Conservation (phyloP, 2,329 filamentous ascomycete genomes). For the Fusarium oxysporum region DNA sequence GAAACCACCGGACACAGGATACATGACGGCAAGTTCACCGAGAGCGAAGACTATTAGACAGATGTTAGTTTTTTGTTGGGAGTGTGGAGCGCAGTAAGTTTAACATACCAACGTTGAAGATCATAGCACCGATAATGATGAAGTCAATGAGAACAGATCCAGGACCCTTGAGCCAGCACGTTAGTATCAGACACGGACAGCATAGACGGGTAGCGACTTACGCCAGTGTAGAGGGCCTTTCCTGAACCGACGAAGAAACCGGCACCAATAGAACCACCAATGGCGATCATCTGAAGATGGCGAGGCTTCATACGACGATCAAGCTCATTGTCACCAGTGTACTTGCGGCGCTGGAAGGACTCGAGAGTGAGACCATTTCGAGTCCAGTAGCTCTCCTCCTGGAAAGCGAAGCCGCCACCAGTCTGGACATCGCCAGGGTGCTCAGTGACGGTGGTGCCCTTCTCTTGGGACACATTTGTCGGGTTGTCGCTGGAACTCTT, state of each 20-base stretch:
- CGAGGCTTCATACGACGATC: constrained; percentile 65
- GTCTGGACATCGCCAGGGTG: constrained; percentile 24
- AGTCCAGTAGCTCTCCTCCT: constrained; percentile 37
- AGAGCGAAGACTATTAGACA: constrained; percentile 62
- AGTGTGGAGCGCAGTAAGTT: neutral
- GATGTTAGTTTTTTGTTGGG: constrained; percentile 7
- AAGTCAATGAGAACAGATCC: constrained; percentile 62
- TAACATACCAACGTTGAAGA: constrained; percentile 64
- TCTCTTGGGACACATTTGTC: constrained; percentile 39
- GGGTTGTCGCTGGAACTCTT: constrained; percentile 37
- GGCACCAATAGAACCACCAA: constrained; percentile 71
- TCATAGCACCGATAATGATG: constrained; percentile 68
- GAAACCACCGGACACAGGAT: constrained; percentile 71
- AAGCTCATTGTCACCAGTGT: constrained; percentile 47
- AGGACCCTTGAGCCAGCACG: constrained; percentile 47
- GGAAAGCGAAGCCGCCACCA: constrained; percentile 36
- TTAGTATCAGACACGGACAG: constrained; percentile 2
- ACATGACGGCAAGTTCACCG: constrained; percentile 71
- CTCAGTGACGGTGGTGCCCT: constrained; percentile 37
- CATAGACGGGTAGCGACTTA: constrained; percentile 9
- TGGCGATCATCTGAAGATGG: constrained; percentile 72
- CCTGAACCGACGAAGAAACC: constrained; percentile 73
- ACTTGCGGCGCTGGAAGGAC: constrained; percentile 41
- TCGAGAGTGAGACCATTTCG: constrained; percentile 45
- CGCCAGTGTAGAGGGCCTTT: constrained; percentile 63